Evolutionary conservation across 108 stramenopile species (phyloP), one percentile per base, ranked within the genome.

Genomic region (Cyclostephanos tholiformis): DNA sequence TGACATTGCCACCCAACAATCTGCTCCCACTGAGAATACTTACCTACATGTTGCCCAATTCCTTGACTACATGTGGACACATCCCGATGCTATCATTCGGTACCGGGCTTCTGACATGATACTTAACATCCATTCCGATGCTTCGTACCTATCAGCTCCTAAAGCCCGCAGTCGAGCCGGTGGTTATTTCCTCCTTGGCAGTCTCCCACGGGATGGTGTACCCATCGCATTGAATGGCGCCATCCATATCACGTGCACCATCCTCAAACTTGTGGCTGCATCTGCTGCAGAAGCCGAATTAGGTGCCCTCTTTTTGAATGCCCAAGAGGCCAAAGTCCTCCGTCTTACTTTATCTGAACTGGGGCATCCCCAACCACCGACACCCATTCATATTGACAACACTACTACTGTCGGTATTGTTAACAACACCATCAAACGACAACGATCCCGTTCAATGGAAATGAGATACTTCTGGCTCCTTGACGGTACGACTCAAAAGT

Each of bases 301-400:
- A 14, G 79, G 79, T 10, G 83, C 74, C 4, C 63, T 67, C 4
- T 84, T 72, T 56, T 3, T 52, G 8, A 84, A 84, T 56, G 70
- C 63, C 38, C 46, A 79, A 66, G 74, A 84, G 25, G 78, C 65
- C 2, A 22, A 22, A 39, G 29, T 66, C 6, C 29, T 75, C 0
- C 76, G 77, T 0, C 19, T 25, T n/a, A 27, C 69, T 14, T 68
- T 74, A 6, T 48, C 22, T 27, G 68, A 74, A 43, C 61, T 81
- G 48, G 79, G 85, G 16, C 85, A 80, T 63, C 79, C 69, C 9
- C 85, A 82, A 62, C 74, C 55, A 26, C 39, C 84, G 1, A 85
- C 80, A 4, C 84, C 84, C 4, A 63, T 79, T 19, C 46, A 72
- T 19, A 65, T 53, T 17, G 85, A 86, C 48, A 86, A 83, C 41